A percentile compares a stretch with the other conserved stretches of the same genome.
Conservation (phyloP, 768 basidiomycete species). For the Trametes cubensis region DNA sequence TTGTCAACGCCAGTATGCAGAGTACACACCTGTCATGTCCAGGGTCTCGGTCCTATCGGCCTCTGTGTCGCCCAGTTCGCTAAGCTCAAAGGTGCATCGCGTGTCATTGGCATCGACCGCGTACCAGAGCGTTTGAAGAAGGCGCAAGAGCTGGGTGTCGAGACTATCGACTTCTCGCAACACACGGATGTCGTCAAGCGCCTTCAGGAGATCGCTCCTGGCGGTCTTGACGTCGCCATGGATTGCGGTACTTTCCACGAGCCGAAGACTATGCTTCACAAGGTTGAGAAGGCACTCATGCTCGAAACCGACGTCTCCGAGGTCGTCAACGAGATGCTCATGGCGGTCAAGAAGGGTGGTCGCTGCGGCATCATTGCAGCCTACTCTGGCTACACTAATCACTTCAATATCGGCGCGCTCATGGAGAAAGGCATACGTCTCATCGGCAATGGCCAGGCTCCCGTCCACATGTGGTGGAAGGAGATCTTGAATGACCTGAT, state of each 20-base stretch:
- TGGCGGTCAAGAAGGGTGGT: constrained; percentile 51
- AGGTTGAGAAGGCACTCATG: constrained; percentile 69
- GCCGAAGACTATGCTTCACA: constrained; percentile 65
- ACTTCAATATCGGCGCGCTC: constrained; percentile 68
- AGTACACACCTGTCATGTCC: background rate
- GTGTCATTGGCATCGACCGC: constrained; percentile 72
- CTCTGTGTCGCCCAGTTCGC: constrained; percentile 63
- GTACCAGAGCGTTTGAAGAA: constrained; percentile 54
- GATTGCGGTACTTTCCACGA: constrained; percentile 72
- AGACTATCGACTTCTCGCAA: constrained; percentile 61
- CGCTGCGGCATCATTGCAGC: constrained; percentile 66
- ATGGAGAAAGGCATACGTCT: constrained; percentile 79
- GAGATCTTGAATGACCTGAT: constrained; percentile 69
- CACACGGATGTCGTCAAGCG: constrained; percentile 52
- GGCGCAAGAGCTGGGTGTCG: constrained; percentile 49
- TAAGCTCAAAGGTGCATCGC: constrained; percentile 65
- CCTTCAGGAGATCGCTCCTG: constrained; percentile 60
- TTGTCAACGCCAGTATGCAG: background rate
- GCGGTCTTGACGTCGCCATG: constrained; percentile 65
- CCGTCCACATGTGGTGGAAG: constrained; percentile 75
- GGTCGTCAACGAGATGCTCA: constrained; percentile 56
- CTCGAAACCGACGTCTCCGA: constrained; percentile 77
- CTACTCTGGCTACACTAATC: constrained; percentile 69
- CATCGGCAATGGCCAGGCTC: constrained; percentile 77
- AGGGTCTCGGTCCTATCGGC: constrained; percentile 72